A percentile compares a stretch with the other conserved stretches of the same genome.
Conservation (phyloP, 495 filamentous ascomycete genomes). For the Penicillium daleae region DNA sequence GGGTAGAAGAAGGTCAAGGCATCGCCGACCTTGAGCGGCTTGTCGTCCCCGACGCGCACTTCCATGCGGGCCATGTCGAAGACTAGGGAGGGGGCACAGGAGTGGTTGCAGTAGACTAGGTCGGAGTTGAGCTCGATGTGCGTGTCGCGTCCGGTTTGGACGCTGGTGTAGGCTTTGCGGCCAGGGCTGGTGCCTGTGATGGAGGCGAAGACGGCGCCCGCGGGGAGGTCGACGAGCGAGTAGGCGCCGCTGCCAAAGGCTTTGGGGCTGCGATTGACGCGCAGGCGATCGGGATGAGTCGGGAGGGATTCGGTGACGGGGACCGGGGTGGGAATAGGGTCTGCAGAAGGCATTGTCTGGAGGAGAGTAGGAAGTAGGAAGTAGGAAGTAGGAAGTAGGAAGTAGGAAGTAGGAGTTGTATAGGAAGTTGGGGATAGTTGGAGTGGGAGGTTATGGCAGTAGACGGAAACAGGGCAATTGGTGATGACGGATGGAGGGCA, state of each 20-base stretch:
- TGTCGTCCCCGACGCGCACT: conserved; percentile 60
- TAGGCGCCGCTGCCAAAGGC: conserved; percentile 64
- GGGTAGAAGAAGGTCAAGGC: conserved; percentile 81
- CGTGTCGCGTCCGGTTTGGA: conserved; percentile 62
- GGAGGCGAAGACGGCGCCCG: conserved; percentile 63
- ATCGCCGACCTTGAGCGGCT: conserved; percentile 59
- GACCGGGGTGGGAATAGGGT: conserved; percentile 16
- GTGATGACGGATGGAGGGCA: neutral
- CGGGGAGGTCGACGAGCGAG: conserved; percentile 63
- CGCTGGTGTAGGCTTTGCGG: conserved; percentile 68
- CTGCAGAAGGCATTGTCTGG: conserved; percentile 28
- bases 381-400: neutral
- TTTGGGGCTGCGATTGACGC: conserved; percentile 42
- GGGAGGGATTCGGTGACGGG: conserved; percentile 19
- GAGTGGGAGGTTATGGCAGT: neutral
- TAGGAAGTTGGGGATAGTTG: no score
- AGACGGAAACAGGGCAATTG: neutral
- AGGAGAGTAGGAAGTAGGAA: neutral
- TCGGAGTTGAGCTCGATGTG: conserved; percentile 79
- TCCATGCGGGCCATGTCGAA: conserved; percentile 70
- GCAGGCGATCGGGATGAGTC: conserved; percentile 42
- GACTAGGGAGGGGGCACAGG: conserved; percentile 67
- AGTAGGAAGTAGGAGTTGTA: neutral
- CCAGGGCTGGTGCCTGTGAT: conserved; percentile 56
- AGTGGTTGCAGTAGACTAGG: conserved; percentile 76